These are phyloP conservation scores for Hypoxylon sp. DNA, from an alignment of 2,329 filamentous ascomycete species.

Conservation along the genomic window DNA sequence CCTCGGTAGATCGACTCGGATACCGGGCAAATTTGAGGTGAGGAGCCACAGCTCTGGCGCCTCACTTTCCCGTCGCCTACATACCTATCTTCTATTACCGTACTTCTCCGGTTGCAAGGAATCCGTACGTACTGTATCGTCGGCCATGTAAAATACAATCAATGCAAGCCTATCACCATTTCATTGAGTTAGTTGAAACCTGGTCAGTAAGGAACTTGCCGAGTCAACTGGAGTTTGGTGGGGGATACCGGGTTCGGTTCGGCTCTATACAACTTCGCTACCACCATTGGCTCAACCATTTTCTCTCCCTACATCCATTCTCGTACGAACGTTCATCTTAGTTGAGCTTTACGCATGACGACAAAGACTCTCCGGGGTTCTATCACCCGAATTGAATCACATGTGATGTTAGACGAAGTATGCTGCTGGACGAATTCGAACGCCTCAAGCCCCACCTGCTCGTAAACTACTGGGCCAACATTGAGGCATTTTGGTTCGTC, in stretches of 20 bases:
- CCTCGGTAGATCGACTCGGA: conserved; percentile 31
- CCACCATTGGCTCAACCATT: too few species aligned
- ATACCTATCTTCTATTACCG: not conserved
- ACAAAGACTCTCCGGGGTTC: conserved; percentile 9
- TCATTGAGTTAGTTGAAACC: conserved; percentile 16
- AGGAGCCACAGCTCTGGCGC: conserved; percentile 13
- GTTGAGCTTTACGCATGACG: conserved; percentile 14
- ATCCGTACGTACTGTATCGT: too few species aligned
- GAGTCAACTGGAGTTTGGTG: too few species aligned
- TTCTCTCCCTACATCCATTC: too few species aligned
- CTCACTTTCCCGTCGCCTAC: conserved; percentile 20
- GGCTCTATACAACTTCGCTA: too few species aligned
- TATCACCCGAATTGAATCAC: conserved; percentile 17
- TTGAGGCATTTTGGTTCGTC: conserved; percentile 32
- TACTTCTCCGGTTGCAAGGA: too few species aligned
- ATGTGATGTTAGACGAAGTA: conserved; percentile 13
- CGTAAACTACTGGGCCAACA: conserved; percentile 10
- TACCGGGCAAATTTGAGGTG: conserved; percentile 13
- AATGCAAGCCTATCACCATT: conserved; percentile 13
- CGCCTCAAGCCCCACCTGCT: conserved; percentile 10
- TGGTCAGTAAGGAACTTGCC: too few species aligned
- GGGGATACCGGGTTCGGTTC: too few species aligned
- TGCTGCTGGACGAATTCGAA: conserved; percentile 14
- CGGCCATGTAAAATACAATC: conserved; percentile 19
- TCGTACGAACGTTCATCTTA: not conserved